Base-by-base conservation (phyloP, 345 rosid genomes). In the Euphorbia peplus region DNA sequence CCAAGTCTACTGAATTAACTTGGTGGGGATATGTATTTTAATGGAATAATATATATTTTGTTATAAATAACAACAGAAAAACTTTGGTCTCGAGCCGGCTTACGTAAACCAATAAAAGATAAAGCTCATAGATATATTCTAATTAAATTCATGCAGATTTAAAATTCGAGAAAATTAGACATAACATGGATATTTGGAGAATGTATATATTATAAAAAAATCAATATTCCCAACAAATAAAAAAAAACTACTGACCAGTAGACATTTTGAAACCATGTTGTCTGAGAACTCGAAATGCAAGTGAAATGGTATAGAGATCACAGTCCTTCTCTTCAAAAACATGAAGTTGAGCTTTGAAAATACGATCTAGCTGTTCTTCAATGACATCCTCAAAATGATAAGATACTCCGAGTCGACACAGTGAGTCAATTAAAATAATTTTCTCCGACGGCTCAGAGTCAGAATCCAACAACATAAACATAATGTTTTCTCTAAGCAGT, bases 191-290 rank as follows among this genome's bases (percentile, higher is more conserved):
- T n/a, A n/a, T n/a, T n/a, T n/a, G n/a, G n/a, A n/a, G n/a, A n/a
- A n/a, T n/a, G n/a, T n/a, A n/a, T n/a, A n/a, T n/a, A n/a, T n/a
- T n/a, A n/a, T n/a, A n/a, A n/a, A n/a, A n/a, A n/a, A n/a, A n/a
- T n/a, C n/a, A n/a, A 56, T 56, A 25, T 10, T 25, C 11, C 11
- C 25, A 55, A 22, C 14, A 7, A 7, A 32, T 4, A 8, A 19
- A 10, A 19, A 10, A 2, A 13, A 12, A 26, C 4, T 32, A 19
- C 64, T n/a, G 3, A 60, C 64, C 46, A 18, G 26, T 32, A 60
- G 64, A 19, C 25, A 60, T 60, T n/a, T 60, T 60, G 64, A 60
- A 60, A 32, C 64, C 64, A 60, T 60, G 46, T n/a, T 60, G 64
- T 35, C 64, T 60, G 12, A 60, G 37, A 18, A 60, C 46, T 18